Evolutionary conservation across 1,139 yeast genomes (phyloP).

Genomic region (Yamadazyma spencermartinsiae): DNA sequence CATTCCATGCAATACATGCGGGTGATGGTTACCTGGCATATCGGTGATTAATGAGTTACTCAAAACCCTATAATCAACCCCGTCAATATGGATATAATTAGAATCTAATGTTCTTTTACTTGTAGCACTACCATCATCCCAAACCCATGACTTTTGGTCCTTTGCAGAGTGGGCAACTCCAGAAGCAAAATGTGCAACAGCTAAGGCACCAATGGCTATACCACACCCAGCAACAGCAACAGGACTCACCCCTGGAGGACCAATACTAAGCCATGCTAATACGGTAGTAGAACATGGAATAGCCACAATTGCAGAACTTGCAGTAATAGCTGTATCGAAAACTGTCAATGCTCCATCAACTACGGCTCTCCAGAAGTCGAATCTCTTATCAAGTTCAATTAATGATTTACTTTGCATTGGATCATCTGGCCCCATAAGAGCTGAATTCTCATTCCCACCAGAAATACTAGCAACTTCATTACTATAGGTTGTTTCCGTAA

Average conservation of each 20-base stretch:
- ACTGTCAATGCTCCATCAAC: background rate
- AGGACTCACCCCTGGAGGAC: background rate
- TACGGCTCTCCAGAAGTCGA: slow-evolving; percentile 3
- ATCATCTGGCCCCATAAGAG: too few relatives aligned
- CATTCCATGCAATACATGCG: too few relatives aligned
- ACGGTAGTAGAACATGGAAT: background rate
- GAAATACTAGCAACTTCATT: too few relatives aligned
- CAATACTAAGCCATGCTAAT: background rate
- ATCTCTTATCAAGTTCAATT: too few relatives aligned
- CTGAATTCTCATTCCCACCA: too few relatives aligned
- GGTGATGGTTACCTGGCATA: too few relatives aligned
- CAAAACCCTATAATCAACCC: too few relatives aligned
- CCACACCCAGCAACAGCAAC: background rate
- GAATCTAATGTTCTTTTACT: background rate
- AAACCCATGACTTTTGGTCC: background rate
- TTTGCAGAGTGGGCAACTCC: background rate
- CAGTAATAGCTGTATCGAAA: background rate
- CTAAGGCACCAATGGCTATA: background rate
- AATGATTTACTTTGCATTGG: too few relatives aligned
- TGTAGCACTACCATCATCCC: too few relatives aligned
- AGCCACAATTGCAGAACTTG: background rate
- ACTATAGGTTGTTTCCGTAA: too few relatives aligned
- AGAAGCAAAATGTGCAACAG: background rate
- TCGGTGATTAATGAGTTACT: too few relatives aligned
- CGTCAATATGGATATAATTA: background rate